These are phyloP conservation scores for Candida sonorensis DNA, from an alignment of 805 yeast genomes.

Conservation along the genomic window DNA sequence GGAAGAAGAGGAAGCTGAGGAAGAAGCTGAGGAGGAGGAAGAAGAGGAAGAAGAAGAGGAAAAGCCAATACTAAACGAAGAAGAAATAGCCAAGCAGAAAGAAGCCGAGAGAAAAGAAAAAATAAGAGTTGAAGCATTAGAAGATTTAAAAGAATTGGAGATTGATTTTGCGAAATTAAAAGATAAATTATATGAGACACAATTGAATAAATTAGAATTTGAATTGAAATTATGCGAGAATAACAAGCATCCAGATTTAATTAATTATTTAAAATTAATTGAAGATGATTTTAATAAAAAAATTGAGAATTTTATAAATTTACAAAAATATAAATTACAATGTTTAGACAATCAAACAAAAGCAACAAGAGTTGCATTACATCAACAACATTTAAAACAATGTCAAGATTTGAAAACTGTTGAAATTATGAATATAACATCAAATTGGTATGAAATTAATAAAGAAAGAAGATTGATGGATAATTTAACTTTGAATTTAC, in stretches of 20 bases:
- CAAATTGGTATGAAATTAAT: constrained; percentile 87
- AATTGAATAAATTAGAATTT: constrained; percentile 64
- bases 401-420: constrained; percentile 59
- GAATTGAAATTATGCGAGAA: constrained; percentile 82
- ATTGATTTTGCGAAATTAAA: constrained; percentile 79
- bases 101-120: constrained; percentile 29
- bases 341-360: constrained; percentile 77
- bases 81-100: constrained; percentile 14
- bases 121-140: constrained; percentile 56
- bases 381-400: constrained; percentile 73
- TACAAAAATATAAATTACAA: constrained; percentile 58
- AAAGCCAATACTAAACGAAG: constrained; percentile 21
- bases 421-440: constrained; percentile 67
- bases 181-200: constrained; percentile 80
- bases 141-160: constrained; percentile 73
- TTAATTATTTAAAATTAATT: constrained; percentile 62
- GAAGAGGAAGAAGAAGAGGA: constrained; percentile 14
- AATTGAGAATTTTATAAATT: constrained; percentile 30
- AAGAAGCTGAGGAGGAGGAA: constrained; percentile 12
- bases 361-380: constrained; percentile 72
- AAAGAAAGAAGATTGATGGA: constrained; percentile 83
- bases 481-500: constrained; percentile 47
- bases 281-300: constrained; percentile 69
- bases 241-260: constrained; percentile 88
- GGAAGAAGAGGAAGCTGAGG: constrained; percentile 10